These are phyloP conservation scores for Diplodia intermedia DNA, from an alignment of 2,329 filamentous ascomycete genomes.

Conservation along the genomic window DNA sequence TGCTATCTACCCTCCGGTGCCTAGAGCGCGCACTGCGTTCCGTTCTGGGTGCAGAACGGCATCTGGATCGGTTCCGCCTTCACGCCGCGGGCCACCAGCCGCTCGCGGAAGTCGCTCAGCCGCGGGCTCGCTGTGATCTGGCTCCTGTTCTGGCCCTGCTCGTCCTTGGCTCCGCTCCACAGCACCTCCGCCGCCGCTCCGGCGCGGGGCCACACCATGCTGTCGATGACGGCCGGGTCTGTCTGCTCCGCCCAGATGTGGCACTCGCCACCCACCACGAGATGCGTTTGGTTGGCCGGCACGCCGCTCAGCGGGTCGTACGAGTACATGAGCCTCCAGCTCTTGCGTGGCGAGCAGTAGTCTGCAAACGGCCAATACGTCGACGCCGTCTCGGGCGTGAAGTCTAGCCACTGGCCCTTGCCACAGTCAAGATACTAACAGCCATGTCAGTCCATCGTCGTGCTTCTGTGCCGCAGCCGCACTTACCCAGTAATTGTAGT, in stretches of 20 bases:
- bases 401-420: slow-evolving; percentile 79
- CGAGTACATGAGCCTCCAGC: slow-evolving; percentile 81
- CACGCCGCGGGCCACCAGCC: slow-evolving; percentile 73
- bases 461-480: too few relatives aligned
- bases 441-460: neutral
- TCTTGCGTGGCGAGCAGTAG: slow-evolving; percentile 82
- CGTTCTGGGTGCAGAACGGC: slow-evolving; percentile 72
- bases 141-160: slow-evolving; percentile 70
- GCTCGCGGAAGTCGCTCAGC: slow-evolving; percentile 77
- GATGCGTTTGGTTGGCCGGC: slow-evolving; percentile 61
- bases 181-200: slow-evolving; percentile 78
- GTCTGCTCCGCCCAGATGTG: slow-evolving; percentile 82
- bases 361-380: slow-evolving; percentile 68
- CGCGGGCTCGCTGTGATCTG: slow-evolving; percentile 69
- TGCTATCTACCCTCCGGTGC: neutral
- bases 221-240: slow-evolving; percentile 77
- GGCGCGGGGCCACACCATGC: slow-evolving; percentile 78
- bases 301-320: slow-evolving; percentile 76
- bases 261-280: slow-evolving; percentile 81
- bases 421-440: slow-evolving; percentile 81
- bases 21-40: slow-evolving; percentile 56
- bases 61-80: slow-evolving; percentile 71
- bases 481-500: slow-evolving; percentile 78
- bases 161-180: slow-evolving; percentile 76
- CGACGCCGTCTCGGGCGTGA: slow-evolving; percentile 61